Conservation (phyloP, 2,329 filamentous ascomycete genomes). For the Lizonia empirigonia region DNA sequence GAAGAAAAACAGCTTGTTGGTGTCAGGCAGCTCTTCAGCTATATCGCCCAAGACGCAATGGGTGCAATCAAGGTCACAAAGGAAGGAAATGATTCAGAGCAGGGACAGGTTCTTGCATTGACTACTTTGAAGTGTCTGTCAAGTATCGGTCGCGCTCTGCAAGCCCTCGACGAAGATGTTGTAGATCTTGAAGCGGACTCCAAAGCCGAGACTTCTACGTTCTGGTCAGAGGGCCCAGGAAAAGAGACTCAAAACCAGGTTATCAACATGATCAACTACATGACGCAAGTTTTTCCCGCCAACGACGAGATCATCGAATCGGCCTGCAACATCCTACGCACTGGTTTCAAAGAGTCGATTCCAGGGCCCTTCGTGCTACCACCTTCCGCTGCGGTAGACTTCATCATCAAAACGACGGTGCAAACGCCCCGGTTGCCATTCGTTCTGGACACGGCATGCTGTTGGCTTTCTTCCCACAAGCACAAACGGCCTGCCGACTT, state of each 20-base stretch:
- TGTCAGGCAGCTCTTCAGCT: conserved; percentile 64
- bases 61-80: conserved; percentile 41
- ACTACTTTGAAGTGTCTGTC: conserved; percentile 70
- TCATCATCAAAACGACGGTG: conserved; percentile 64
- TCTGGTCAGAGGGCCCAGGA: conserved; percentile 59
- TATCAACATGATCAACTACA: conserved; percentile 56
- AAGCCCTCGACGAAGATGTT: conserved; percentile 68
- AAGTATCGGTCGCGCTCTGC: conserved; percentile 73
- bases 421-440: conserved; percentile 70
- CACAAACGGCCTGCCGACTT: conserved; percentile 50
- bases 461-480: conserved; percentile 60
- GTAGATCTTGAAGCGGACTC: conserved; percentile 68
- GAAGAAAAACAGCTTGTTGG: conserved; percentile 61
- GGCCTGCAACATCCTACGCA: conserved; percentile 72
- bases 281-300: conserved; percentile 60
- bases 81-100: conserved; percentile 44
- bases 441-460: conserved; percentile 73
- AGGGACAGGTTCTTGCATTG: conserved; percentile 52
- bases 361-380: conserved; percentile 80
- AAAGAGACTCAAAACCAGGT: conserved; percentile 59
- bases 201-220: conserved; percentile 38
- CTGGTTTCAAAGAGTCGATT: conserved; percentile 75
- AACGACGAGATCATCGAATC: conserved; percentile 73
- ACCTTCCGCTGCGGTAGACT: conserved; percentile 67
- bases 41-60: conserved; percentile 67